Conservation (phyloP, 768 basidiomycete species). For the Tylopilus plumbeoviolaceoides region DNA sequence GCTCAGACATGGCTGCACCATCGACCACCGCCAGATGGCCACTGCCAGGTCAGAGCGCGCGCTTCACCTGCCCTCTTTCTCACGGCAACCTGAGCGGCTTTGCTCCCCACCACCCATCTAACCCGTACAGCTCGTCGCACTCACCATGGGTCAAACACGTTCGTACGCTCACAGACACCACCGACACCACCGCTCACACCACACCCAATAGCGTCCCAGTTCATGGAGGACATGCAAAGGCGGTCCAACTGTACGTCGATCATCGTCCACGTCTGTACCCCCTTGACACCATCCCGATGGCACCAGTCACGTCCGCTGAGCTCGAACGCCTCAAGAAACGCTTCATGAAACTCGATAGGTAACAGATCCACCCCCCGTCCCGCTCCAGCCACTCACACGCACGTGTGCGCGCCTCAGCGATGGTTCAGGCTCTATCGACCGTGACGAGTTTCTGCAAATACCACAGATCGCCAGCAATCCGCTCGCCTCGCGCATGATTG, state of each 20-base stretch:
- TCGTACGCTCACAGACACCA: constrained; percentile 26
- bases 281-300: constrained; percentile 9
- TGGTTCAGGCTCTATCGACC: constrained; percentile 96
- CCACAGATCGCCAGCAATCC: constrained; percentile 99
- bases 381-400: background rate
- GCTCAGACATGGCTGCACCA: constrained; percentile 21
- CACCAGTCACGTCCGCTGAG: constrained; percentile 87
- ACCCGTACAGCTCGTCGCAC: constrained; percentile 6
- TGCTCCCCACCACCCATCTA: background rate
- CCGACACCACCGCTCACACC: constrained; percentile 2
- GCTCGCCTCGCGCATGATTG: constrained; percentile 94
- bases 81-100: constrained; percentile 13
- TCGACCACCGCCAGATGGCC: background rate
- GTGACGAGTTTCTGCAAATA: constrained; percentile 98
- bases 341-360: constrained; percentile 99
- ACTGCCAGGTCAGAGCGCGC: background rate
- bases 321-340: constrained; percentile 95
- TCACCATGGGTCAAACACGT: constrained; percentile 83
- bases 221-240: constrained; percentile 97
- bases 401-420: constrained; percentile 48
- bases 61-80: constrained; percentile 11
- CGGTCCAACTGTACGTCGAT: constrained; percentile 87
- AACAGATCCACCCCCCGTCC: constrained; percentile 10
- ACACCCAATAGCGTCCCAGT: constrained; percentile 67
- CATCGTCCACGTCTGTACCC: background rate